Evolutionary conservation across 2,329 filamentous ascomycete genomes (phyloP).

Genomic region (Trichophyton schoenleinii): DNA sequence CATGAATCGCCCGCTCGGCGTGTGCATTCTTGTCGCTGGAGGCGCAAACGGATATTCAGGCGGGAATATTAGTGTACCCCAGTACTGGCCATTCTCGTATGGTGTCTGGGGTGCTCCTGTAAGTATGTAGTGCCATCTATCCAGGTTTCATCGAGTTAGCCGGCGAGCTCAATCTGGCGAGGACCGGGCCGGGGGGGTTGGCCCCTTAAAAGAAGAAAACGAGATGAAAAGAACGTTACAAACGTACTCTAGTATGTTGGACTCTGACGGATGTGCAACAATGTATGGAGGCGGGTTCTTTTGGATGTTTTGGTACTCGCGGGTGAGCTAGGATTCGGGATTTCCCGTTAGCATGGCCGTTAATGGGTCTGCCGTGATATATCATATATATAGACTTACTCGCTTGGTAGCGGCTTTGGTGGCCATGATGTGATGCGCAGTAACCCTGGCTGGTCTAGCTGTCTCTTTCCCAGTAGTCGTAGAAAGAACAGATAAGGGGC

Average conservation of each 20-base stretch:
- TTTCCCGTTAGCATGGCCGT: neutral
- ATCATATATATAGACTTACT: constrained; percentile 33
- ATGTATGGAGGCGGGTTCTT: constrained; percentile 82
- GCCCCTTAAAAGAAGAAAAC: neutral
- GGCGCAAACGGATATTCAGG: constrained; percentile 95
- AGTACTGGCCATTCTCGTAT: constrained; percentile 92
- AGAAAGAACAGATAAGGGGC: too few relatives aligned
- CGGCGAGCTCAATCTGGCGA: neutral
- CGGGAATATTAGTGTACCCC: constrained; percentile 92
- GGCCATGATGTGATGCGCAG: constrained; percentile 44
- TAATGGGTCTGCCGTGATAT: neutral
- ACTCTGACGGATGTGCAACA: constrained; percentile 73
- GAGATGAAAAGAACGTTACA: neutral
- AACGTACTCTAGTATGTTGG: constrained; percentile 74
- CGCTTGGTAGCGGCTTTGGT: constrained; percentile 62
- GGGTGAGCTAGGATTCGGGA: constrained; percentile 37
- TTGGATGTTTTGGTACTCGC: constrained; percentile 53
- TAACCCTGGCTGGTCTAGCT: too few relatives aligned
- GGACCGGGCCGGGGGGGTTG: neutral
- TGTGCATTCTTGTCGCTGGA: constrained; percentile 97
- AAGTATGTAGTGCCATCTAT: constrained; percentile 85
- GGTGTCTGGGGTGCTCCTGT: constrained; percentile 89
- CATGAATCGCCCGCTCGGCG: constrained; percentile 88
- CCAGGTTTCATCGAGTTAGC: constrained; percentile 1
- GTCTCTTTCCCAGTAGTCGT: neutral